These are phyloP conservation scores for Prunus dulcis DNA, from an alignment of 306 rosid genomes.

Conservation along the genomic window DNA sequence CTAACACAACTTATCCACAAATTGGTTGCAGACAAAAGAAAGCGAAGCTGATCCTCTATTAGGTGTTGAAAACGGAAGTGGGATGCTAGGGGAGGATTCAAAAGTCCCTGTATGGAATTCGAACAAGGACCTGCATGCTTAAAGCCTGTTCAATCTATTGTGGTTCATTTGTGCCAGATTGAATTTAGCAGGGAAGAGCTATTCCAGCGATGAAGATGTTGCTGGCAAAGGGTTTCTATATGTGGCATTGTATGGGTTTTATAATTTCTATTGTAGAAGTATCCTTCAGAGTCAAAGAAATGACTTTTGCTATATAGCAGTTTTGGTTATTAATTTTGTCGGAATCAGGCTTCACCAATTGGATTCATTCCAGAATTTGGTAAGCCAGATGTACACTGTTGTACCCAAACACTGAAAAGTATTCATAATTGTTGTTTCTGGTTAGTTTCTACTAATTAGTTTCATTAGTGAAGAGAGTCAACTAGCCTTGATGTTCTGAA, in stretches of 20 bases:
- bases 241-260: conserved; percentile 12
- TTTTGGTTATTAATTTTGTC: conserved; percentile 25
- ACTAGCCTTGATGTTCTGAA: no score
- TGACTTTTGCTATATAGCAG: conserved; percentile 5
- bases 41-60: conserved; percentile 69
- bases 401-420: neutral
- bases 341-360: conserved; percentile 9
- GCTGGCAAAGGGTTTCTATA: conserved; percentile 33
- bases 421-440: neutral
- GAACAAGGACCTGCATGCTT: conserved; percentile 59
- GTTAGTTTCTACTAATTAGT: neutral
- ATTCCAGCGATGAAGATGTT: conserved; percentile 52
- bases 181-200: conserved; percentile 5
- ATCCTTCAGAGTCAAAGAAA: conserved; percentile 5
- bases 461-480: neutral
- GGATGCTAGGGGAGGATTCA: conserved; percentile 46
- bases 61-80: conserved; percentile 49
- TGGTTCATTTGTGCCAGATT: conserved; percentile 13
- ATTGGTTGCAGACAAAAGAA: conserved; percentile 54
- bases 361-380: conserved; percentile 16
- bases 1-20: conserved; percentile 1
- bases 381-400: neutral
- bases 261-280: neutral
- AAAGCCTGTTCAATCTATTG: neutral
- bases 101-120: conserved; percentile 57